A percentile compares a stretch with the other conserved stretches of the same genome.
These are phyloP conservation scores for Hypoxylon sp. DNA, from an alignment of 2,329 filamentous ascomycete species.

Conservation along the genomic window DNA sequence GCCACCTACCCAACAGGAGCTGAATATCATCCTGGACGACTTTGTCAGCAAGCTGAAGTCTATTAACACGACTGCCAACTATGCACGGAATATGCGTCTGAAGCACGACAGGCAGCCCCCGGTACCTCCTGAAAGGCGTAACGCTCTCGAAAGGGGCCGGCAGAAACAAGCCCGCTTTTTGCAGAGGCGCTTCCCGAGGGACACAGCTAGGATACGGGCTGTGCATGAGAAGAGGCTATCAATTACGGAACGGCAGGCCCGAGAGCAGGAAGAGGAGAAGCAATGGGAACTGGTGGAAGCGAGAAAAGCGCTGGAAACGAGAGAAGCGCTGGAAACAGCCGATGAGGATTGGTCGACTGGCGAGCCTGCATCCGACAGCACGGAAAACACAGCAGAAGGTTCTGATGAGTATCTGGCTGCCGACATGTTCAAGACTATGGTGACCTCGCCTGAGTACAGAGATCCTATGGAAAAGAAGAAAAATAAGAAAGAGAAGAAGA, in stretches of 20 bases:
- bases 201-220: slow-evolving; percentile 15
- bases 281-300: neutral
- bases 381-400: neutral
- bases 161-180: slow-evolving; percentile 9
- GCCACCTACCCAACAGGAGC: slow-evolving; percentile 14
- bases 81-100: slow-evolving; percentile 33
- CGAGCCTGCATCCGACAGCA: neutral
- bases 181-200: slow-evolving; percentile 26
- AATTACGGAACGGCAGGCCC: neutral
- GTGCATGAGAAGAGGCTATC: slow-evolving; percentile 32
- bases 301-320: neutral
- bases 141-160: slow-evolving; percentile 7
- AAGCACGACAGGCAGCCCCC: slow-evolving; percentile 26
- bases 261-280: neutral
- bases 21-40: slow-evolving; percentile 37
- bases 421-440: slow-evolving; percentile 25
- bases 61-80: slow-evolving; percentile 24
- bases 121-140: slow-evolving; percentile 8
- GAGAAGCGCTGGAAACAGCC: neutral
- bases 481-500: slow-evolving; percentile 6
- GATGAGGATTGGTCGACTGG: slow-evolving; percentile 8
- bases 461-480: neutral
- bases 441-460: slow-evolving; percentile 3
- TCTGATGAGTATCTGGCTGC: slow-evolving; percentile 4
- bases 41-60: slow-evolving; percentile 40